These are phyloP conservation scores for Williopsis jadinii DNA, from an alignment of 1,139 yeast species.

Conservation along the genomic window DNA sequence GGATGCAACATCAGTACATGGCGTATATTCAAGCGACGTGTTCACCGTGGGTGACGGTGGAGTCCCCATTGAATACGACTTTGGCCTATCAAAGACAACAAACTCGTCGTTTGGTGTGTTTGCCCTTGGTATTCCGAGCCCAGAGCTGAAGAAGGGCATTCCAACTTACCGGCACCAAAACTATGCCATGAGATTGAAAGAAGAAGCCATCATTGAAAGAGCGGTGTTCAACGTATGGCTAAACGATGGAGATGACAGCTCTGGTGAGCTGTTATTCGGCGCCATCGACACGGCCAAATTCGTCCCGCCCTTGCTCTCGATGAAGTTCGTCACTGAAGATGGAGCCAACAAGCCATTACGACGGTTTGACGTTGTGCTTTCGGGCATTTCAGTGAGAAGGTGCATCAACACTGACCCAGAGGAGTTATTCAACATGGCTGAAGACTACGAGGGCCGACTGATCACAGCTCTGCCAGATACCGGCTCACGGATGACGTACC, in stretches of 20 bases:
- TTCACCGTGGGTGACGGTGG: constrained; percentile 31
- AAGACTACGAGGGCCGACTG: constrained; percentile 2
- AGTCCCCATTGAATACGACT: constrained; percentile 31
- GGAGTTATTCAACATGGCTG: constrained; percentile 4
- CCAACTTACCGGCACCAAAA: constrained; percentile 34
- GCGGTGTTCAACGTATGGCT: constrained; percentile 47
- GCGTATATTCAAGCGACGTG: constrained; percentile 53
- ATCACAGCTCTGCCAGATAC: constrained; percentile 50
- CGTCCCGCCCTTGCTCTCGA: constrained; percentile 35
- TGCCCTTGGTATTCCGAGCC: constrained; percentile 38
- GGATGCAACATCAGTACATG: constrained; percentile 50
- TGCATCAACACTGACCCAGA: background rate
- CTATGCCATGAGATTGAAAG: constrained; percentile 45
- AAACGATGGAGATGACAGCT: constrained; percentile 27
- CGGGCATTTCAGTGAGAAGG: constrained; percentile 6
- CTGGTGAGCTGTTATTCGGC: constrained; percentile 47
- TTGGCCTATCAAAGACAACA: constrained; percentile 50
- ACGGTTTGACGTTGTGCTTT: constrained; percentile 10
- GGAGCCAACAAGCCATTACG: constrained; percentile 19
- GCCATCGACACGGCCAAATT: constrained; percentile 47
- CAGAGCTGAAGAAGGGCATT: constrained; percentile 5
- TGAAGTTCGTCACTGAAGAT: constrained; percentile 36
- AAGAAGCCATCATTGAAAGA: constrained; percentile 40
- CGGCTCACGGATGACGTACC: constrained; percentile 52
- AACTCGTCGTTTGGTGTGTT: constrained; percentile 48